Evolutionary conservation across 768 basidiomycete species (phyloP), one percentile per base, ranked within the genome.

Genomic region (Kwoniella shandongensis): DNA sequence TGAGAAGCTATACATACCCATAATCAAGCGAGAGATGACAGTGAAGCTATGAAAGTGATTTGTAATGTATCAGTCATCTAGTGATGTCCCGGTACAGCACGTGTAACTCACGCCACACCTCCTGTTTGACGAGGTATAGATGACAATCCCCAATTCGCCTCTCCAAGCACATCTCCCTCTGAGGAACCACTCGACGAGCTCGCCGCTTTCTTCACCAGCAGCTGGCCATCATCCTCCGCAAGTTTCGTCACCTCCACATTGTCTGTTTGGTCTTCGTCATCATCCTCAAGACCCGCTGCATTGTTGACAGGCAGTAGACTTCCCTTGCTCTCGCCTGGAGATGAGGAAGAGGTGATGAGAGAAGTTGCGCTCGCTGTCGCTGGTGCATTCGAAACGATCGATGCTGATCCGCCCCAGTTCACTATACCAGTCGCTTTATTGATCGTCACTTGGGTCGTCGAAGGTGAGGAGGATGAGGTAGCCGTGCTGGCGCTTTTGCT

Each of bases 11-110:
- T n/a, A 54, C 63, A 25, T 45, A 66, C 69, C 64, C 10, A 66
- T 64, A 15, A 63, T 29, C 35, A 70, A 41, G 18, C 68, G n/a
- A 20, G 62, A 61, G 1, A 66, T 17, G 2, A 64, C 44, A 4
- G 46, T 51, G 39, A 63, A 66, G 15, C 68, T 65, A 20, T 4
- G 32, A 22, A 26, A 47, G 25, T 25, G 11, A 32, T 11, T 3
- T 22, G 15, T 36, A 12, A 12, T 15, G 4, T 26, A 12, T 35
- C 13, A 36, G 20, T n/a, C n/a, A n/a, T n/a, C n/a, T n/a, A n/a
- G n/a, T n/a, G n/a, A n/a, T n/a, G n/a, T n/a, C n/a, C n/a, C n/a
- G n/a, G 30, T 23, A 15, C 40, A 5, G 13, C 15, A 8, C 4
- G 42, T 10, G 32, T 6, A 12, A 50, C 62, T 47, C 30, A 63